Base-by-base conservation (phyloP, 345 rosid species). In the Lenwebbia sp. region DNA sequence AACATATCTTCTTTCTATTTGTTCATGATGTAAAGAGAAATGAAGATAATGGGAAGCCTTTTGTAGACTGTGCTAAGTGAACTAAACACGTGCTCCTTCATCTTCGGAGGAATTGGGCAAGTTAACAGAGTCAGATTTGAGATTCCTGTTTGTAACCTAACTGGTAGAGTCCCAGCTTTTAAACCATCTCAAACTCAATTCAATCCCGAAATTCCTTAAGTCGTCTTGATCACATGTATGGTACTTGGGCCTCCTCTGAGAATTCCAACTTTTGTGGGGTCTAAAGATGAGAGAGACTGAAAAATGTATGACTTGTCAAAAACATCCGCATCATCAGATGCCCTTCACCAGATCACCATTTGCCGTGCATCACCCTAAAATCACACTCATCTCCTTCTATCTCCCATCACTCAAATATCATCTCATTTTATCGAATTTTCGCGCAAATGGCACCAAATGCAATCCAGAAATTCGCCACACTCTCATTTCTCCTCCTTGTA, bases 111-210 rank as follows among this genome's bases (percentile, higher is more conserved):
- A 99, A 50, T 87, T 97, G 49, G 99, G 94, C 41, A 95, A 95
- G 87, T 55, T 97, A 84, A 97, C 99, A 0, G 98, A 86, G 84
- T 94, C 90, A 17, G 99, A 97, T 86, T 87, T 95, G 95, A 92
- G 94, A 85, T 96, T 95, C 88, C 88, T 96, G 41, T 96, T 97
- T 83, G 89, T 86, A 65, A 92, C 88, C 62, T 96, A 86, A 90
- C 13, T 47, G 44, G 78, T 17, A 14, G 58, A 44, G 47, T 44
- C 47, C 47, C 47, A 62, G 40, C 21, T 28, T 62, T 62, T 62
- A 62, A 28, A 62, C 75, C 22, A 40, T 62, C 75, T 30, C 75
- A 7, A 62, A 28, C 40, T 62, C 21, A 14, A 30, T 14, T 62
- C 75, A 28, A 9, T 62, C 50, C 12, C 12, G 50, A 47, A 47